Conservation (phyloP, 371 early-diverging fungal species). For the Choanephora cucurbitarum region DNA sequence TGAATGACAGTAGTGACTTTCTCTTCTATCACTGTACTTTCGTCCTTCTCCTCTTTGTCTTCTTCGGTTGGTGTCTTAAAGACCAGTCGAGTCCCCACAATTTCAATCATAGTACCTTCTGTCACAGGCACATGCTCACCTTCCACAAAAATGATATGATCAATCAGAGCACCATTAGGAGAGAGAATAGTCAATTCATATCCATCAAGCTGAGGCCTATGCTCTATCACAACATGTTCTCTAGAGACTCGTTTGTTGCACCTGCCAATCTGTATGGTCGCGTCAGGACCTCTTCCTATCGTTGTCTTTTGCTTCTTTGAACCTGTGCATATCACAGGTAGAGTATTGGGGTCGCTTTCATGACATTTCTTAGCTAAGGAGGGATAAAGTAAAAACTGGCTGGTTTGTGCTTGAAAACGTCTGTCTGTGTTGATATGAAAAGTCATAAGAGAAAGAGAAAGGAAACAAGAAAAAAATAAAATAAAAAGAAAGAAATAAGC, state of each 20-base stretch:
- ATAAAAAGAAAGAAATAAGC: no score
- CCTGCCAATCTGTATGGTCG: constrained; percentile 48
- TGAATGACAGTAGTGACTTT: no score
- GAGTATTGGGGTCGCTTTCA: constrained; percentile 20
- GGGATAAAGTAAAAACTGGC: constrained; percentile 22
- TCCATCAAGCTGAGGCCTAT: constrained; percentile 26
- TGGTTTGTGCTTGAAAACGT: constrained; percentile 23
- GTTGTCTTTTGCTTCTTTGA: constrained; percentile 34
- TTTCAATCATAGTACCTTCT: constrained; percentile 31
- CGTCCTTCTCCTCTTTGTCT: no score
- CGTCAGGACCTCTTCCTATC: constrained; percentile 53
- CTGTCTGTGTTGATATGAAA: background rate
- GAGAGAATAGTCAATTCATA: constrained; percentile 51
- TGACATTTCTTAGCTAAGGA: constrained; percentile 18
- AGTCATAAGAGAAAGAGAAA: no score
- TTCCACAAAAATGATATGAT: constrained; percentile 24
- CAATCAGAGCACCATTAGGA: constrained; percentile 48
- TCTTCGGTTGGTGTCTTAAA: constrained; percentile 18
- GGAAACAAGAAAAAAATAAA: no score
- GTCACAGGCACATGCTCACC: constrained; percentile 29
- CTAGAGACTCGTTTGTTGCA: constrained; percentile 52
- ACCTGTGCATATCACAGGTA: constrained; percentile 16
- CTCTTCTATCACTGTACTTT: no score
- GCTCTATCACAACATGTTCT: constrained; percentile 49
- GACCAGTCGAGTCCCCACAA: constrained; percentile 28